Percentiles rank a stretch among this genome's conserved stretches.
phyloP scores from a whole-genome alignment of 2,329 filamentous ascomycete species.

The Fusarium sp. region DNA sequence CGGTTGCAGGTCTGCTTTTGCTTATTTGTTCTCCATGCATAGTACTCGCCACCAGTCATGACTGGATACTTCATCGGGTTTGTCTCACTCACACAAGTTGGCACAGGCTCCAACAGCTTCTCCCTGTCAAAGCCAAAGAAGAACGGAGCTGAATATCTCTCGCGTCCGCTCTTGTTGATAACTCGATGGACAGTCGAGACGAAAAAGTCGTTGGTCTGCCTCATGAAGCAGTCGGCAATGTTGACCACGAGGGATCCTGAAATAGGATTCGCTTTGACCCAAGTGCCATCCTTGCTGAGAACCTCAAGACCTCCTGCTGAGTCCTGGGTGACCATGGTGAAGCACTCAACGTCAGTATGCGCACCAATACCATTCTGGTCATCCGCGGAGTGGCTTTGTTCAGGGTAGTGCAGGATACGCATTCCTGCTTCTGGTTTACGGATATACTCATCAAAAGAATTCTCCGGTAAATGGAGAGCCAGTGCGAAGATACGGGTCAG shows the following conservation, averaged over 20 bases:
- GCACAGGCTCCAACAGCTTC: conserved; percentile 48
- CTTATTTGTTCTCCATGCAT: conserved; percentile 50
- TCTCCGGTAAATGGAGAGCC: not conserved
- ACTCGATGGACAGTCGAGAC: conserved; percentile 63
- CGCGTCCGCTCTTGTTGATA: conserved; percentile 55
- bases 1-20: not conserved
- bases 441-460: not conserved
- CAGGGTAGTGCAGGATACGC: conserved; percentile 1
- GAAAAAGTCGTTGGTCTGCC: conserved; percentile 63
- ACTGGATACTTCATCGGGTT: conserved; percentile 52
- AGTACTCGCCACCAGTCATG: conserved; percentile 53
- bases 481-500: not conserved
- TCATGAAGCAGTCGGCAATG: conserved; percentile 63
- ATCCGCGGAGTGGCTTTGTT: conserved; percentile 25
- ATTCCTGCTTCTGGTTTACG: not conserved
- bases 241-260: conserved; percentile 63
- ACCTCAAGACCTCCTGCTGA: conserved; percentile 59
- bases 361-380: conserved; percentile 54
- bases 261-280: conserved; percentile 57
- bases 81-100: conserved; percentile 48
- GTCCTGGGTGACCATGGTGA: conserved; percentile 62
- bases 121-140: conserved; percentile 57
- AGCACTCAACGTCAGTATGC: conserved; percentile 63
- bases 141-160: conserved; percentile 60
- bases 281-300: conserved; percentile 56